Percentiles rank a stretch among this genome's conserved stretches.
phyloP scores from a whole-genome alignment of 2,329 filamentous ascomycete species.

The Daldinia eschscholtzii region DNA sequence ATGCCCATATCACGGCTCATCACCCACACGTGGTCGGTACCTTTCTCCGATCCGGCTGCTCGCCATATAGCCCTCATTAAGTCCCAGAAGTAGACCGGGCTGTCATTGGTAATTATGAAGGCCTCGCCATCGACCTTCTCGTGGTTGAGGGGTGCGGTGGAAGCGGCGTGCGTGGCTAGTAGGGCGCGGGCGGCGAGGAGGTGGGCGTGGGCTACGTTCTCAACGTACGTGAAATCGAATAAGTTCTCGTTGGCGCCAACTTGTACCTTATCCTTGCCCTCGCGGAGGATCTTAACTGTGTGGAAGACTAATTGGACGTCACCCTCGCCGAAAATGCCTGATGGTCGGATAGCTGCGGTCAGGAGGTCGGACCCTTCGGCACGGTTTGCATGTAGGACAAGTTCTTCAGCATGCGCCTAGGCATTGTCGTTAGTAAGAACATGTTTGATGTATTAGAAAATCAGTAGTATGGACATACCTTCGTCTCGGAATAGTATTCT shows the following conservation, averaged over 20 bases:
- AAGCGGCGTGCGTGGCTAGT: slow-evolving; percentile 68
- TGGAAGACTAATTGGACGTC: slow-evolving; percentile 82
- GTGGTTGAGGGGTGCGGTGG: slow-evolving; percentile 74
- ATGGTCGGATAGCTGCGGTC: slow-evolving; percentile 85
- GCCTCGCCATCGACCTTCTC: slow-evolving; percentile 85
- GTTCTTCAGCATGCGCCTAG: slow-evolving; percentile 81
- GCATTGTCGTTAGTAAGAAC: slow-evolving; percentile 29
- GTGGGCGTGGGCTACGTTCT: slow-evolving; percentile 80
- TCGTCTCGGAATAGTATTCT: slow-evolving; percentile 92
- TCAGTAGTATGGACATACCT: slow-evolving; percentile 64
- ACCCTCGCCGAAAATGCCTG: slow-evolving; percentile 91
- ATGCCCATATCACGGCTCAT: slow-evolving; percentile 66
- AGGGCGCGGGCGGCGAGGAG: slow-evolving; percentile 82
- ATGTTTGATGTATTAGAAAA: not conserved
- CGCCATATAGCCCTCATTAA: slow-evolving; percentile 84
- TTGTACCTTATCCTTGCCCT: slow-evolving; percentile 80
- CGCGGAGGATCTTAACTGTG: slow-evolving; percentile 77
- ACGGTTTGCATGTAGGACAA: slow-evolving; percentile 83
- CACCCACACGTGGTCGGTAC: slow-evolving; percentile 67
- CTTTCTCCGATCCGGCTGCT: slow-evolving; percentile 65
- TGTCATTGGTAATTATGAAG: slow-evolving; percentile 92
- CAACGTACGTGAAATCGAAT: slow-evolving; percentile 75
- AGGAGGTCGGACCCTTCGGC: slow-evolving; percentile 69
- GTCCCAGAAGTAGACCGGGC: slow-evolving; percentile 92
- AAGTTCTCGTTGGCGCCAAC: slow-evolving; percentile 77